These are phyloP conservation scores for Russula compacta DNA, from an alignment of 768 basidiomycete genomes.

Conservation along the genomic window DNA sequence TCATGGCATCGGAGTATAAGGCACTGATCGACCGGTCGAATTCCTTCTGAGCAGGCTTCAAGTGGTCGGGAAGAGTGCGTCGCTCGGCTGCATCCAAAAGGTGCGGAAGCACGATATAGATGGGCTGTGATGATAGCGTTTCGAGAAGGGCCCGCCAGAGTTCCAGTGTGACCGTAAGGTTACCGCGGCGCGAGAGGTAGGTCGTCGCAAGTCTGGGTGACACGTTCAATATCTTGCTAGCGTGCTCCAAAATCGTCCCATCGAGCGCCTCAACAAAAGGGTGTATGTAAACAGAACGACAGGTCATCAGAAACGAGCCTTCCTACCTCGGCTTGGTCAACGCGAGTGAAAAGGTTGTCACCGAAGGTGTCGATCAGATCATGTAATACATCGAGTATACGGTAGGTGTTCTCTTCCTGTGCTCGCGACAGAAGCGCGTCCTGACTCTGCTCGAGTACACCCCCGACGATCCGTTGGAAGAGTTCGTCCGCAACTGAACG, in stretches of 20 bases:
- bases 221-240: slow-evolving; percentile 31
- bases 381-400: slow-evolving; percentile 27
- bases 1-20: slow-evolving; percentile 33
- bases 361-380: slow-evolving; percentile 46
- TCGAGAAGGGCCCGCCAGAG: slow-evolving; percentile 46
- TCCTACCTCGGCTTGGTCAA: slow-evolving; percentile 37
- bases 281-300: neutral
- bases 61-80: slow-evolving; percentile 34
- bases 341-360: slow-evolving; percentile 38
- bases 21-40: slow-evolving; percentile 37
- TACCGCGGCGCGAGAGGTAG: slow-evolving; percentile 40
- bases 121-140: slow-evolving; percentile 30
- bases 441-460: slow-evolving; percentile 29
- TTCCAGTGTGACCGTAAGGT: slow-evolving; percentile 24
- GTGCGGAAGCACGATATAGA: slow-evolving; percentile 27
- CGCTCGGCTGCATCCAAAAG: slow-evolving; percentile 36
- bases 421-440: slow-evolving; percentile 19
- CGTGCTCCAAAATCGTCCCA: slow-evolving; percentile 31
- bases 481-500: slow-evolving; percentile 25
- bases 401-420: slow-evolving; percentile 20
- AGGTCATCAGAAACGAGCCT: neutral
- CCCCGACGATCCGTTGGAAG: slow-evolving; percentile 29
- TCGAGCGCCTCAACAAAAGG: slow-evolving; percentile 36
- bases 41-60: slow-evolving; percentile 36
- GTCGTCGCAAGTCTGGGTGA: slow-evolving; percentile 40